These are phyloP conservation scores for Paspalum notatum DNA, from an alignment of 176 grass and related monocot genomes.

Conservation along the genomic window DNA sequence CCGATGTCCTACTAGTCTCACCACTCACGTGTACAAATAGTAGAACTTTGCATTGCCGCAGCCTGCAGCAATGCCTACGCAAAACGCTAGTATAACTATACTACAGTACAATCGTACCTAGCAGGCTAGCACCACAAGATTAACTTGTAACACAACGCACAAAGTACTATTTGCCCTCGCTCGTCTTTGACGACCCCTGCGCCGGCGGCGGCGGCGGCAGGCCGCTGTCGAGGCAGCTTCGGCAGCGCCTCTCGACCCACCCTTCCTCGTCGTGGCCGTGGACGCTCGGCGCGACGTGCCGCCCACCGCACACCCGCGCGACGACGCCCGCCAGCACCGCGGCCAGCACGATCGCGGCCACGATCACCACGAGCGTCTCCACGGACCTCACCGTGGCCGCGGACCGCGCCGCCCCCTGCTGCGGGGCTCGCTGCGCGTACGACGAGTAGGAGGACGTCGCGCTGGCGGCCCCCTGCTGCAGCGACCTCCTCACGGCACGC, in stretches of 20 bases:
- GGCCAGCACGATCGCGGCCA: slow-evolving; percentile 72
- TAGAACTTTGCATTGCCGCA: not conserved
- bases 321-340: slow-evolving; percentile 69
- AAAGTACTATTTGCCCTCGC: slow-evolving; percentile 44
- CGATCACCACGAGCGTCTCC: slow-evolving; percentile 85
- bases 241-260: slow-evolving; percentile 72
- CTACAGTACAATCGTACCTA: not conserved
- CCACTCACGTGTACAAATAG: slow-evolving; percentile 1
- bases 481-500: slow-evolving; percentile 32
- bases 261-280: slow-evolving; percentile 72
- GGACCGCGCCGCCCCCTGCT: slow-evolving; percentile 10
- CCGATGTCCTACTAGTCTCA: not conserved
- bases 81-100: not conserved
- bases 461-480: slow-evolving; percentile 35
- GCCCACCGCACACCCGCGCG: slow-evolving; percentile 58
- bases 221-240: slow-evolving; percentile 80
- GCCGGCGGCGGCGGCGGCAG: slow-evolving; percentile 33
- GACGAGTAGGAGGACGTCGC: slow-evolving; percentile 34
- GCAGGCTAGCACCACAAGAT: not conserved
- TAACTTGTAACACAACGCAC: not conserved
- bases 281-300: slow-evolving; percentile 44
- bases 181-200: slow-evolving; percentile 43
- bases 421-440: slow-evolving; percentile 29
- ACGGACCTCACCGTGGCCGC: slow-evolving; percentile 44
- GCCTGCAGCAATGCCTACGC: not conserved